These are phyloP conservation scores for Russula foetens DNA, from an alignment of 768 basidiomycete genomes.

Conservation along the genomic window DNA sequence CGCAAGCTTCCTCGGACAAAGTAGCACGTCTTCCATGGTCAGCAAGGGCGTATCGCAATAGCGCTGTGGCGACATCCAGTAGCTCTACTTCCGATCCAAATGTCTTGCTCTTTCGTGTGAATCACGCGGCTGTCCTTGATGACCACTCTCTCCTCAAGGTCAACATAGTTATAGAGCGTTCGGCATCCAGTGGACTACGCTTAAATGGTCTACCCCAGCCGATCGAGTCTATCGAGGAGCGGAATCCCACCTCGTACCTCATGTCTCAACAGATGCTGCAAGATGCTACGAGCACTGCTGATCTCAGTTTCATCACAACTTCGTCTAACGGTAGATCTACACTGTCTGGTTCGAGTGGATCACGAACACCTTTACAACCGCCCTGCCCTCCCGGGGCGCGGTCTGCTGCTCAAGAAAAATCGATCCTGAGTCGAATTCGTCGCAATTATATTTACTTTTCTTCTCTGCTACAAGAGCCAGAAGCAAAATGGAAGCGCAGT, in stretches of 20 bases:
- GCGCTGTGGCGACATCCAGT: constrained; percentile 23
- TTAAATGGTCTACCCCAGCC: constrained; percentile 79
- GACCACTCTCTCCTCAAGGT: constrained; percentile 79
- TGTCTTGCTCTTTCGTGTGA: constrained; percentile 52
- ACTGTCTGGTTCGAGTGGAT: constrained; percentile 22
- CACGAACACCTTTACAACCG: constrained; percentile 24
- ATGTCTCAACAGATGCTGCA: constrained; percentile 59
- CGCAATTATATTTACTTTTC: constrained; percentile 98
- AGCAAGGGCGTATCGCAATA: constrained; percentile 45
- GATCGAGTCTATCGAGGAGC: constrained; percentile 56
- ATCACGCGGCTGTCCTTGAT: constrained; percentile 63
- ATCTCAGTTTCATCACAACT: constrained; percentile 57
- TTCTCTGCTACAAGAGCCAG: constrained; percentile 91
- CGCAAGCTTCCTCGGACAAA: constrained; percentile 63
- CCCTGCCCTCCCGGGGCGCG: constrained; percentile 38
- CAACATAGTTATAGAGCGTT: constrained; percentile 69
- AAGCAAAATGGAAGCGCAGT: constrained; percentile 95
- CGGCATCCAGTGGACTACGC: constrained; percentile 68
- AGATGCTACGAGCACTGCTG: constrained; percentile 63
- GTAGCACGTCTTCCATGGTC: constrained; percentile 72
- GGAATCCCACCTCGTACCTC: constrained; percentile 52
- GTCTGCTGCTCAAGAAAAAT: constrained; percentile 60
- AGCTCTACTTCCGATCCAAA: constrained; percentile 37
- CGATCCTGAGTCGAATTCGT: constrained; percentile 77
- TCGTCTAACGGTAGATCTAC: constrained; percentile 39